Evolutionary conservation across 768 basidiomycete species (phyloP).

Genomic region (Omphalotus guepiniiformis): DNA sequence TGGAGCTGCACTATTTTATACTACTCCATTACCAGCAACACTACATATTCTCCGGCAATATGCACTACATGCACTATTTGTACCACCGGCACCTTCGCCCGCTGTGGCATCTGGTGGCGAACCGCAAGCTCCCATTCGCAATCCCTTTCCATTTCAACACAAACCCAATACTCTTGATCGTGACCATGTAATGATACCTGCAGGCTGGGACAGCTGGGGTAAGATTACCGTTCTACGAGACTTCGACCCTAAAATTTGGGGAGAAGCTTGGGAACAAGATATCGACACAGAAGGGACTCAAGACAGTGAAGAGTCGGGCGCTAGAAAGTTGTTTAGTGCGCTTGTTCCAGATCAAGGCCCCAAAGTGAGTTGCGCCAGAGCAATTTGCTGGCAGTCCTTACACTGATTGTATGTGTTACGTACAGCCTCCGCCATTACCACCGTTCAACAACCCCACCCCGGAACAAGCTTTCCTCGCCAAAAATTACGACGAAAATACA

Average conservation of each 20-base stretch:
- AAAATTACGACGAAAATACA: slow-evolving; percentile 88
- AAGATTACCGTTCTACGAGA: slow-evolving; percentile 90
- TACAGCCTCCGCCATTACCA: slow-evolving; percentile 60
- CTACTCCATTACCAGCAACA: slow-evolving; percentile 75
- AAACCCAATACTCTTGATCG: slow-evolving; percentile 92
- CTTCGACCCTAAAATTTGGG: slow-evolving; percentile 80
- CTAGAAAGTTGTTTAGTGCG: slow-evolving; percentile 60
- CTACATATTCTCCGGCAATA: slow-evolving; percentile 78
- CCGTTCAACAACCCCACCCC: slow-evolving; percentile 78
- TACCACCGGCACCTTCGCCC: slow-evolving; percentile 71
- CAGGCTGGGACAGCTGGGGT: slow-evolving; percentile 98
- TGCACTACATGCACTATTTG: slow-evolving; percentile 75
- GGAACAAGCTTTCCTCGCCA: slow-evolving; percentile 87
- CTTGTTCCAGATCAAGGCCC: slow-evolving; percentile 74
- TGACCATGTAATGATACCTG: slow-evolving; percentile 86
- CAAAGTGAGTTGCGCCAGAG: slow-evolving; percentile 62
- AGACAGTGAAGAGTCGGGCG: slow-evolving; percentile 39
- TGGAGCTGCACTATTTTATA: slow-evolving; percentile 90
- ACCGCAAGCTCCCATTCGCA: slow-evolving; percentile 50
- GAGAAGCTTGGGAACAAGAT: slow-evolving; percentile 76
- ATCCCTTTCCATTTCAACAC: slow-evolving; percentile 82
- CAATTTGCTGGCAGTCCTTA: slow-evolving; percentile 6
- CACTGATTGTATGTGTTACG: background rate
- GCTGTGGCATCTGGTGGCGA: slow-evolving; percentile 28
- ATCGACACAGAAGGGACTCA: slow-evolving; percentile 42